Conservation (phyloP, 1,284 basidiomycete species). For the Austroboletus olivaceoglutinosus region DNA sequence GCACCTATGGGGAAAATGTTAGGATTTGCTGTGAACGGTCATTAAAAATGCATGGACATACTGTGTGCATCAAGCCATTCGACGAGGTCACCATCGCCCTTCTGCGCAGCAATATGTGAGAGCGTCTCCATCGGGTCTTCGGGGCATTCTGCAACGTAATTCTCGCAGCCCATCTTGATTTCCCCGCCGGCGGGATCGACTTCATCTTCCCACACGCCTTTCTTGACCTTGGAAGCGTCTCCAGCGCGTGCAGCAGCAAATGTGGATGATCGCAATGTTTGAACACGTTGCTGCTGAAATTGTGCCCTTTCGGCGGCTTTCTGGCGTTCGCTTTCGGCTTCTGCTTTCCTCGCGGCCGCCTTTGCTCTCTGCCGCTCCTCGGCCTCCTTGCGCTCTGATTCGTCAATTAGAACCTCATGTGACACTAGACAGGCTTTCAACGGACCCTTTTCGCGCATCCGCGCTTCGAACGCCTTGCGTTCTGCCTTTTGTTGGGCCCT, state of each 20-base stretch:
- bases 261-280: conserved; percentile 54
- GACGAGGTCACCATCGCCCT: conserved; percentile 55
- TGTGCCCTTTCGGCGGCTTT: conserved; percentile 50
- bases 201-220: conserved; percentile 62
- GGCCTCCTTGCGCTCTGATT: conserved; percentile 46
- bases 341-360: conserved; percentile 51
- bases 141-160: conserved; percentile 46
- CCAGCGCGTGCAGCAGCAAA: conserved; percentile 62
- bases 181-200: conserved; percentile 72
- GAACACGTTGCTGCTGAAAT: conserved; percentile 46
- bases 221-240: conserved; percentile 52
- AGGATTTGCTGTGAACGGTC: conserved; percentile 20
- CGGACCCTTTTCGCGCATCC: conserved; percentile 31
- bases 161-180: conserved; percentile 53
- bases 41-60: conserved; percentile 37
- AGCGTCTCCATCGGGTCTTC: conserved; percentile 63
- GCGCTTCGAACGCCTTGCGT: conserved; percentile 45
- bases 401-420: conserved; percentile 15
- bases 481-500: conserved; percentile 48
- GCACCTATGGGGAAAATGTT: conserved; percentile 47
- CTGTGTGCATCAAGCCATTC: conserved; percentile 70
- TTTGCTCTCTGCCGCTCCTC: conserved; percentile 59
- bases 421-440: neutral
- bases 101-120: conserved; percentile 58
- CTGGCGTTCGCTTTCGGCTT: conserved; percentile 49